Percentiles rank a stretch among this genome's conserved stretches.
Conservation (phyloP, 306 rosid genomes). For the Herpetospermum pedunculosum region DNA sequence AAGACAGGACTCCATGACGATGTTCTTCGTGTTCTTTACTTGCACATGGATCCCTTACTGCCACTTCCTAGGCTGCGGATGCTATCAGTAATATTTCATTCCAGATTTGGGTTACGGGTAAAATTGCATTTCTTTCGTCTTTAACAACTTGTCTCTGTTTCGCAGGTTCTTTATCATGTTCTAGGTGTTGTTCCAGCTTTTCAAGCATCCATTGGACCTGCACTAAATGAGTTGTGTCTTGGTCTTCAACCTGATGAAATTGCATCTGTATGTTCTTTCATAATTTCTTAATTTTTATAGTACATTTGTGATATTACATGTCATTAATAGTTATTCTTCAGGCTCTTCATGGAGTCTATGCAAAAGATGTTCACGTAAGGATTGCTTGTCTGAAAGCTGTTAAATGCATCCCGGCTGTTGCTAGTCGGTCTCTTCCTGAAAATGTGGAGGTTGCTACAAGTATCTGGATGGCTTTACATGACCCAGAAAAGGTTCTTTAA, state of each 20-base stretch:
- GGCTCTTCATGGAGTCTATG: conserved; percentile 90
- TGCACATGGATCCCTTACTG: conserved; percentile 86
- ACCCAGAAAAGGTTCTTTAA: conserved; percentile 74
- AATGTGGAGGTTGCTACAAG: conserved; percentile 72
- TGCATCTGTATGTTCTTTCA: conserved; percentile 50
- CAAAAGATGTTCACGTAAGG: conserved; percentile 88
- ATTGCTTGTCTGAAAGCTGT: conserved; percentile 89
- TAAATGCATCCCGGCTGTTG: conserved; percentile 80
- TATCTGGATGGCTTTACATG: conserved; percentile 92
- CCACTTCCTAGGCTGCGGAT: conserved; percentile 92
- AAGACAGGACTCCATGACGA: conserved; percentile 80
- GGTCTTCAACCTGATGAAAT: conserved; percentile 79
- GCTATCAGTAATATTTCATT: conserved; percentile 50
- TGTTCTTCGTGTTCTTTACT: conserved; percentile 62
- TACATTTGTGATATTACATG: conserved; percentile 7
- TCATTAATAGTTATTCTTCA: conserved; percentile 22
- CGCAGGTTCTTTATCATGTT: conserved; percentile 82
- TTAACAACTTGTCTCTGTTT: conserved; percentile 11
- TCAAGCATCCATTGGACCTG: conserved; percentile 78
- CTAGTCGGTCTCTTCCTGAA: conserved; percentile 58
- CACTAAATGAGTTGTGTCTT: conserved; percentile 84
- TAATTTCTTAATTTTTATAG: conserved; percentile 11
- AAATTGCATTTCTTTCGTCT: background rate
- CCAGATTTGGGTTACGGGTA: background rate
- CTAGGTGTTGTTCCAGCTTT: conserved; percentile 78